Evolutionary conservation across 2,329 filamentous ascomycete species (phyloP), one percentile per base, ranked within the genome.

Genomic region (Parastagonospora avenae): DNA sequence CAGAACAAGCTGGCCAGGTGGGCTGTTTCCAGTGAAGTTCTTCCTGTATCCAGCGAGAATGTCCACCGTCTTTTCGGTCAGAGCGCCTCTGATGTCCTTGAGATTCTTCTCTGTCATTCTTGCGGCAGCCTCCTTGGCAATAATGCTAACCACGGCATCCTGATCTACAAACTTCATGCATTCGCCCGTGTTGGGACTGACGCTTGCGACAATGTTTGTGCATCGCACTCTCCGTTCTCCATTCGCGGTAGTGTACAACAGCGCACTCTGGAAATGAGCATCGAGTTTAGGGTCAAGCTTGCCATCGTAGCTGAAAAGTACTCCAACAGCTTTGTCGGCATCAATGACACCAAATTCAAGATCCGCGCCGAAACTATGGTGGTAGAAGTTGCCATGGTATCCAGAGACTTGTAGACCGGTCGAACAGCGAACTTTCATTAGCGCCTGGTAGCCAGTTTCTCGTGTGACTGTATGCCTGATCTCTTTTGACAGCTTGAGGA

Each of bases 361-460:
- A 74, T 99, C 94, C 2, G 92, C 92, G 9, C 92, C 92, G 68
- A 96, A 96, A 0, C 90, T 94, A 76, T 97, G 92, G 69, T 99
- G 94, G 43, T 95, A 84, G 70, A 97, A 99, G 76, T 96, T 96
- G 61, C 94, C 94, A 67, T 96, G 91, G 69, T 99, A 99, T n/a
- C 86, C 85, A 12, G 91, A 86, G 12, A 99, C 89, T 71, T 99
- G 94, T 45, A 99, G 80, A 14, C 94, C 94, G 65, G 96, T 99
- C 14, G 92, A 97, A 77, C 94, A 99, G 55, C 94, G 89, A 50
- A 99, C 93, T 80, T 99, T 99, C 91, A 99, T 95, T 63, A 99
- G 79, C 15, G 92, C 92, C 75, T 97, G 93, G 78, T 91, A 97
- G 16, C 94, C 94, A 40, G 93, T 96, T 73, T 97, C 92, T 56